Percentiles rank a stretch among this genome's conserved stretches.
Evolutionary conservation across 2,329 filamentous ascomycete species (phyloP).

Genomic region (Dothideomycetes sp.): DNA sequence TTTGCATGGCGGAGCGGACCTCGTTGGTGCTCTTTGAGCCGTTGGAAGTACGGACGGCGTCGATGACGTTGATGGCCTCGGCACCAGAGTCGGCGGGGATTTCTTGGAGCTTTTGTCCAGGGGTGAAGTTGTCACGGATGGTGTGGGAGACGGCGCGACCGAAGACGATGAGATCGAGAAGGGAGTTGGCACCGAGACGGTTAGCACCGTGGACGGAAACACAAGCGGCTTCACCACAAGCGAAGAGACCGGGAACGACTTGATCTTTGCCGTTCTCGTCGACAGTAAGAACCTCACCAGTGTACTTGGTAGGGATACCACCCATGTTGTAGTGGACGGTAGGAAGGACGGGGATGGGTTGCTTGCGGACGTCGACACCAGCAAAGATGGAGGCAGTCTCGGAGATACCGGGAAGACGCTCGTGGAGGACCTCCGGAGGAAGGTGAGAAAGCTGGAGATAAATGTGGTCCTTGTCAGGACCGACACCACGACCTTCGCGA

Average conservation of each 20-base stretch:
- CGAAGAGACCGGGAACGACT: constrained; percentile 88
- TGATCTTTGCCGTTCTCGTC: constrained; percentile 81
- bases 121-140: constrained; percentile 86
- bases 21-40: constrained; percentile 83
- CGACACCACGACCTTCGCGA: constrained; percentile 91
- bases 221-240: constrained; percentile 93
- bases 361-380: constrained; percentile 92
- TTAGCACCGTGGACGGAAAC: constrained; percentile 98
- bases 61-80: constrained; percentile 74
- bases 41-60: constrained; percentile 71
- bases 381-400: constrained; percentile 97
- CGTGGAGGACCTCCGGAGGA: constrained; percentile 81
- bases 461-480: constrained; percentile 95
- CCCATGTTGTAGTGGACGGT: constrained; percentile 99
- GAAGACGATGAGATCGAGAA: constrained; percentile 94
- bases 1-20: constrained; percentile 87
- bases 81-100: constrained; percentile 78
- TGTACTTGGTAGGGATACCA: constrained; percentile 96
- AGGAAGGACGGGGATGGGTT: constrained; percentile 90
- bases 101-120: constrained; percentile 68
- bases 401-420: constrained; percentile 95
- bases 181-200: constrained; percentile 94
- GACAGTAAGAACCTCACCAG: constrained; percentile 84
- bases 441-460: constrained; percentile 96
- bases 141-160: constrained; percentile 95